Evolutionary conservation across 2,329 filamentous ascomycete genomes (phyloP).

Genomic region (Fusarium coicis): DNA sequence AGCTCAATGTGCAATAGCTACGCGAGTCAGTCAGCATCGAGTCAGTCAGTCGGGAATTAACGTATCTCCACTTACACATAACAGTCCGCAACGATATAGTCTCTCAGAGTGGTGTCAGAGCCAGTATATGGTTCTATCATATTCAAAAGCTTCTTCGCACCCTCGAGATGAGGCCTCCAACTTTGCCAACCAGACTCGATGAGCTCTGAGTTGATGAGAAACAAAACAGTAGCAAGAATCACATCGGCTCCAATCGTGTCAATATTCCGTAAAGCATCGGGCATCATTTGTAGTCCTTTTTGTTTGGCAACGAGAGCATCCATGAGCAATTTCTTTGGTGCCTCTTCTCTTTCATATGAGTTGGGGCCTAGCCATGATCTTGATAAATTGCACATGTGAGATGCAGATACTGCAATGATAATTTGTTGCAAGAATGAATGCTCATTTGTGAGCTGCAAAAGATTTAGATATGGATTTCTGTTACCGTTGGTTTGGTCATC

Average conservation of each 20-base stretch:
- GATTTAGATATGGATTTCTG: slow-evolving; percentile 57
- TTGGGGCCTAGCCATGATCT: slow-evolving; percentile 28
- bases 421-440: slow-evolving; percentile 57
- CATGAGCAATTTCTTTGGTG: slow-evolving; percentile 45
- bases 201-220: slow-evolving; percentile 61
- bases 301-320: slow-evolving; percentile 59
- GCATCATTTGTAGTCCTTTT: slow-evolving; percentile 55
- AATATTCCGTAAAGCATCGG: slow-evolving; percentile 51
- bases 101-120: slow-evolving; percentile 50
- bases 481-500: slow-evolving; percentile 53
- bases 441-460: slow-evolving; percentile 53
- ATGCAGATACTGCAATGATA: slow-evolving; percentile 59
- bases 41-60: too few species aligned
- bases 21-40: not conserved
- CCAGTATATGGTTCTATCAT: slow-evolving; percentile 49
- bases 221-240: slow-evolving; percentile 58
- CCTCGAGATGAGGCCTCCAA: slow-evolving; percentile 59
- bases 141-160: slow-evolving; percentile 55
- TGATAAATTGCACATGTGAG: slow-evolving; percentile 56
- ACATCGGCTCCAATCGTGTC: slow-evolving; percentile 52
- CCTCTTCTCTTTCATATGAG: slow-evolving; percentile 47
- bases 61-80: slow-evolving; percentile 51
- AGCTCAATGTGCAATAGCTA: slow-evolving; percentile 57
- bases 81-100: slow-evolving; percentile 60
- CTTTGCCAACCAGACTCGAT: slow-evolving; percentile 59